Base-by-base conservation (phyloP, 2,329 filamentous ascomycete species). In the Paecilomyces variotii region DNA sequence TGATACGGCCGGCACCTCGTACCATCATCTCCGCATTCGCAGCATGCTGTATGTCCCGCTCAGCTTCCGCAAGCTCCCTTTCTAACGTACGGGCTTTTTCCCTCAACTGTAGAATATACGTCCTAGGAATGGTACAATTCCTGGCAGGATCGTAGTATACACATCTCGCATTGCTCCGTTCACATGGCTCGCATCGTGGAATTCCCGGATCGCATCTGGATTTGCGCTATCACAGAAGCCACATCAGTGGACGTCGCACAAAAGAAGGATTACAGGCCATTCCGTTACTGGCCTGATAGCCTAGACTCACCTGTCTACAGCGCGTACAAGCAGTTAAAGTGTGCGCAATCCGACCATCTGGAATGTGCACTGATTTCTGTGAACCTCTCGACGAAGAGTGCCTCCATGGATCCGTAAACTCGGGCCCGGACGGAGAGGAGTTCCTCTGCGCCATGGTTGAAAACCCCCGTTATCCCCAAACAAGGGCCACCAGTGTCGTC, bases 61-160 rank as follows among this genome's bases (percentile, higher is more conserved):
- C 91, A 64, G 89, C 87, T 63, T 88, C 84, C 56, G 84, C 85
- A 50, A 97, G 82, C 77, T 96, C 89, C 61, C 84, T 85, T 76
- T 97, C 90, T 56, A 97, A 82, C 55, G 85, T 83, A 60, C 87
- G 87, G 50, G 96, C 91, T 69, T 86, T 90, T 64, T 95, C 89
- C 73, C 96, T 91, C 26, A 99, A 84, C 66, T 88, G 89, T 61
- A 97, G 88, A 60, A 99, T 94, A 78, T 97, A 97, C 68, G 88
- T 89, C 62, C 94, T 87, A 62, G 91, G 90, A 67, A 97, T 91
- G 70, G 89, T 92, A 68, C 85, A 86, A 62, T 89, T 88, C 73
- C 92, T 94, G 56, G 88, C 82, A 30, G 91, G 91, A 75, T 99
- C 94, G 73, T 89, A 96, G 78, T 97, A 99, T 71, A 97, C 93